These are phyloP conservation scores for Tephrocybe sp. DNA, from an alignment of 768 basidiomycete genomes.

Conservation along the genomic window DNA sequence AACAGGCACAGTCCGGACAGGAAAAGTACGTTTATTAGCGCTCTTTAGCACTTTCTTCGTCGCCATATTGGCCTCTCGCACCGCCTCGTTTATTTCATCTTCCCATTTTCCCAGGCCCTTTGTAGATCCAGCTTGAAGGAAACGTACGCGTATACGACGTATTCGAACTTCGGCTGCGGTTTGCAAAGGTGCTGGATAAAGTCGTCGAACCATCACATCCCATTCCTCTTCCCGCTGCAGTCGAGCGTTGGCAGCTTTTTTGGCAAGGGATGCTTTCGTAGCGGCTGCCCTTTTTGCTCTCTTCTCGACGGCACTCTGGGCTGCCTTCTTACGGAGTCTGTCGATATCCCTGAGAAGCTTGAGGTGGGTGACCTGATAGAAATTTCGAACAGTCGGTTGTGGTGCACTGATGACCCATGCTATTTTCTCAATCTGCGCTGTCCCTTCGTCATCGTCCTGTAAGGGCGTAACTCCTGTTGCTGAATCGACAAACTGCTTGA, in stretches of 20 bases:
- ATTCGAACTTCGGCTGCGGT: conserved; percentile 51
- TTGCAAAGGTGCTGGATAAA: conserved; percentile 55
- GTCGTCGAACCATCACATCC: conserved; percentile 51
- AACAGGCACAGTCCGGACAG: conserved; percentile 19
- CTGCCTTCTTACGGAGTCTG: conserved; percentile 36
- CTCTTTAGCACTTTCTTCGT: conserved; percentile 44
- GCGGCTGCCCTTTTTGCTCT: conserved; percentile 38
- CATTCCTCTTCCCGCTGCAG: conserved; percentile 64
- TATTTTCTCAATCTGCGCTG: conserved; percentile 42
- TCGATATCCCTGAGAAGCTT: conserved; percentile 43
- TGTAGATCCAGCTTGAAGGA: conserved; percentile 55
- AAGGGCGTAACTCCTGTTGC: conserved; percentile 45
- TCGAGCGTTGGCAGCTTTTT: conserved; percentile 65
- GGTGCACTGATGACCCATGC: conserved; percentile 61
- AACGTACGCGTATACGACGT: conserved; percentile 53
- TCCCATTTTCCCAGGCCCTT: conserved; percentile 62
- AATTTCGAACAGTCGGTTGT: conserved; percentile 40
- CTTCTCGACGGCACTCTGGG: conserved; percentile 30
- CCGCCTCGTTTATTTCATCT: conserved; percentile 51
- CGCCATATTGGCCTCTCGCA: conserved; percentile 55
- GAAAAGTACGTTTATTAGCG: conserved; percentile 21
- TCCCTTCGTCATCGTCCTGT: conserved; percentile 43
- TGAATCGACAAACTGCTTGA: conserved; percentile 50
- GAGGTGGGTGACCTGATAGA: conserved; percentile 39
- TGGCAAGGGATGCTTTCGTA: conserved; percentile 52